Evolutionary conservation across 257 asterid genomes (phyloP), one percentile per base, ranked within the genome.

Genomic region (Rubia yunnanensis): DNA sequence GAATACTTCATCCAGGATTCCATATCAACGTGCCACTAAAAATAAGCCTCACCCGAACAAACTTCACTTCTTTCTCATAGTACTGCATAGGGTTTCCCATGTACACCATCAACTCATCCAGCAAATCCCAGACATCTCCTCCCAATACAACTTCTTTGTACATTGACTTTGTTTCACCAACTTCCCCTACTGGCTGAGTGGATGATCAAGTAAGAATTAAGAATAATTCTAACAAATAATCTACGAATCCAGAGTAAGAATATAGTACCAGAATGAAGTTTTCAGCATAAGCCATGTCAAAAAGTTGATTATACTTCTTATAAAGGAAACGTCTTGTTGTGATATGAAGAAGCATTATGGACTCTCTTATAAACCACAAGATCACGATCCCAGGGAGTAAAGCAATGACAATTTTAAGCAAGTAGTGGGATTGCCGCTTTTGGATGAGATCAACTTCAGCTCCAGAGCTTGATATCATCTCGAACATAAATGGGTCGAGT

Each of bases 111-210:
- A 94, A 69, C 76, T 94, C 97, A 67, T 94, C 99, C 69, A 94
- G 82, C 64, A 94, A 95, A 79, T 94, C 99, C 99, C 99, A 94
- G 61, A 90, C 96, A 86, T 94, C 99, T 68, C 99, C 99, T 84
- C 99, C 99, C 79, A 94, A 73, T 57, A 94, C 89, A 28, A 94
- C 95, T 66, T 91, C 96, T 76, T 89, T 94, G 73, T 86, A 66
- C 99, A 94, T 90, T 13, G 95, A 78, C 78, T 94, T 89, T 18
- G 92, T 82, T 79, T 85, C 95, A 78, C 92, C 91, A 68, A 77
- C 91, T 79, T 84, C 90, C 77, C 92, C 87, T 66, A 89, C 90
- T 72, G 99, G 95, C 99, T 94, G 94, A 79, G 73, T 31, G 39
- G 56, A 64, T 69, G 66, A 52, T 66, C 67, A 77, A 85, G 82